Evolutionary conservation across 108 stramenopile genomes (phyloP).

Genomic region (Mediolabrus comicus): DNA sequence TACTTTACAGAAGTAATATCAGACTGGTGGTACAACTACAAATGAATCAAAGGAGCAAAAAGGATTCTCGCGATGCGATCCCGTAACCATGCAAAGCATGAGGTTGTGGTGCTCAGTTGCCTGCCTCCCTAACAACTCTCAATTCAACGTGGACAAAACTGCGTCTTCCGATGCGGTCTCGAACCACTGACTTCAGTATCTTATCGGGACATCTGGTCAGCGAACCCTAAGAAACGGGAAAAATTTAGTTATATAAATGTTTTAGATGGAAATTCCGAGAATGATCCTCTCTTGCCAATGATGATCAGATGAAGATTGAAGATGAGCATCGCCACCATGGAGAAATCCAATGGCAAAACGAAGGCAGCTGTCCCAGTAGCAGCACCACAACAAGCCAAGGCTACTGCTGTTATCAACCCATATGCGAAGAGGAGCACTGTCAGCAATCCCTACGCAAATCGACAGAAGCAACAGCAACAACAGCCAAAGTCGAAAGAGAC

Average conservation of each 20-base stretch:
- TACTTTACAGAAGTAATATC: too few relatives aligned
- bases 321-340: too few relatives aligned
- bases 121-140: background rate
- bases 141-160: background rate
- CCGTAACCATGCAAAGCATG: background rate
- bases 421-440: slow-evolving; percentile 29
- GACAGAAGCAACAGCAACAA: background rate
- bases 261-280: too few relatives aligned
- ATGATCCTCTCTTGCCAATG: too few relatives aligned
- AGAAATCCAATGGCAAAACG: background rate
- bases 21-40: too few relatives aligned
- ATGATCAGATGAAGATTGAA: too few relatives aligned
- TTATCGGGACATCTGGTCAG: background rate
- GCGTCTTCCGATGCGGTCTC: background rate
- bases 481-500: background rate
- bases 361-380: background rate
- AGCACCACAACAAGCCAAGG: background rate
- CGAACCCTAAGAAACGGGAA: too few relatives aligned
- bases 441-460: background rate
- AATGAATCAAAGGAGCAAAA: background rate
- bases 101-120: slow-evolving; percentile 2
- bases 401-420: slow-evolving; percentile 9
- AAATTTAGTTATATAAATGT: too few relatives aligned
- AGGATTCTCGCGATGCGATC: background rate
- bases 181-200: background rate